Evolutionary conservation across 805 yeast genomes (phyloP), one percentile per base, ranked within the genome.

Genomic region (Kluyveromyces starmeri): DNA sequence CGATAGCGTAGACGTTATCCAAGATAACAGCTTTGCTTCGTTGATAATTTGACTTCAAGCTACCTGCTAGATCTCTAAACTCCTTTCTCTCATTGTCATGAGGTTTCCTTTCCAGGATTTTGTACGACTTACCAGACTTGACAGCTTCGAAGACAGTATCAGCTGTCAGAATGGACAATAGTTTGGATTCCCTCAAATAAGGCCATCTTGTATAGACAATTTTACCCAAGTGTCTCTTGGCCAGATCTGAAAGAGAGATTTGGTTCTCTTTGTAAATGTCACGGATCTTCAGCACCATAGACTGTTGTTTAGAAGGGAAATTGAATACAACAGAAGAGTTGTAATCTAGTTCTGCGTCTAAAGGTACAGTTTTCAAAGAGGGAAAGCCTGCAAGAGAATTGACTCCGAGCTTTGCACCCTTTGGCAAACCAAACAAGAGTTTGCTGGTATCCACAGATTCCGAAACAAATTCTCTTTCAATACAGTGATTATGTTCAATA

Each of bases 301-400:
- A 83, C 45, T 80, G 86, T 14, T 88, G 80, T 47, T 78, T 73
- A 1, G 95, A 75, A 2, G 95, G 92, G 49, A 73, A 80, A 49
- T 86, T 85, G 62, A 92, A 92, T 3, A 92, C 81, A 38, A 70
- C 61, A 9, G 85, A 77, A 41, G 78, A 82, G 39, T 76, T 79
- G 41, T 67, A 63, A 28, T 67, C 69, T 43, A 88, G 57, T 32
- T 69, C 64, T 41, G 52, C 43, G 4, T 66, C 57, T 50, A 76
- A 79, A 5, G 85, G 79, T 28, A 92, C 58, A 1, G 94, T 75
- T 31, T 72, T 59, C 50, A 92, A 67, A 10, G 89, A 67, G 34
- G 98, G 97, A 70, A 92, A 92, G 1, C 97, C 96, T 7, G 95
- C 94, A 36, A 82, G 60, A 37, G 82, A 64, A 2, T 78, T 70